Base-by-base conservation (phyloP, 2,329 filamentous ascomycete genomes). In the Aspergillus ochraceoroseus region DNA sequence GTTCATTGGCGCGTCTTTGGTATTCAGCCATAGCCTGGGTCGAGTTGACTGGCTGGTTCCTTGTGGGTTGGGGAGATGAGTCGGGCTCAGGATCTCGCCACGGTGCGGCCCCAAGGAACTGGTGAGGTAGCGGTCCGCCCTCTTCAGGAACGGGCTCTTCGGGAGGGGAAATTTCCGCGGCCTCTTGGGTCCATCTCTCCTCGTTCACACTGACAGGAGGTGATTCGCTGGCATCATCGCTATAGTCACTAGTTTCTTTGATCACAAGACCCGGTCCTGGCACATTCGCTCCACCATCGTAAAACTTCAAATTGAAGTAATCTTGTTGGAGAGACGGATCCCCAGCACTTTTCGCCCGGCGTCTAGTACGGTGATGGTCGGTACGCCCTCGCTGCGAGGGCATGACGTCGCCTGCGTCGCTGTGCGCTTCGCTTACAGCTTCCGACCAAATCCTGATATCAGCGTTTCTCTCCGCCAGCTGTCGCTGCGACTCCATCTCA, bases 1-100 rank as follows among this genome's bases (percentile, higher is more conserved):
- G 62, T 38, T 77, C 73, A 30, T 66, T 69, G 3, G 71, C 71
- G 33, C 70, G 67, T 48, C 66, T 61, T 20, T 66, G 57, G 49
- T 71, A 79, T 27, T 69, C 66, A 58, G 70, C 65, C 55, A 78
- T 78, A n/a, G 76, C 76, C 27, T 70, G 71, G 49, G 69, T 74
- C 0, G 76, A 75, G 6, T 67, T 76, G 27, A 59, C 56, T n/a
- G 74, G 74, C 45, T 78, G 75, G 44, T 58, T 46, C 47, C 56
- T 45, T 9, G 59, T 55, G 28, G 56, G 56, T 15, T 50, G 54
- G 17, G 53, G 57, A 7, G 55, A 52, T 22, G 52, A 20, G 46
- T 60, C 60, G 22, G 48, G 58, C 22, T 46, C 62, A 11, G 56
- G 54, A 52, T 78, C 75, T 30, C 70, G 63, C 75, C 75, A 77